A percentile compares a stretch with the other conserved stretches of the same genome.
phyloP scores from a whole-genome alignment of 1,284 basidiomycete genomes.

The Cutaneotrichosporon sp. region DNA sequence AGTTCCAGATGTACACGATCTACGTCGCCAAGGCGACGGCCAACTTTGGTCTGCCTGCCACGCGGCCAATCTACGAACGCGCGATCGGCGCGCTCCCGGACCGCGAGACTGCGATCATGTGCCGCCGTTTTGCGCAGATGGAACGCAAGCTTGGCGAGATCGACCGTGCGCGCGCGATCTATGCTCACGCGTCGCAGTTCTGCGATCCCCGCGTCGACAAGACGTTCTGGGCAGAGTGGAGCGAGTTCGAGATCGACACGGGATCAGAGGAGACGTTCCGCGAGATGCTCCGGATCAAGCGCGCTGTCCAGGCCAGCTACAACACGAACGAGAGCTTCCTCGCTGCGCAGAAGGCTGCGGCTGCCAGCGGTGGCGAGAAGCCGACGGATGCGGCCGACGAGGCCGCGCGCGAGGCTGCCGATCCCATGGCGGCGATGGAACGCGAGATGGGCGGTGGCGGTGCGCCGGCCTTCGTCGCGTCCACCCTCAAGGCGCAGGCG shows the following conservation, averaged over 20 bases:
- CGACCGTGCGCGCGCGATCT: conserved; percentile 92
- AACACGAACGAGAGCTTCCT: conserved; percentile 88
- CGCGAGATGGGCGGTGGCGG: conserved; percentile 62
- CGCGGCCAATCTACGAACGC: conserved; percentile 92
- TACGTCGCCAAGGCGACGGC: conserved; percentile 96
- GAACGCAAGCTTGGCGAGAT: conserved; percentile 99
- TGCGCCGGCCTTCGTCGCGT: conserved; percentile 65
- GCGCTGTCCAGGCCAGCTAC: conserved; percentile 96
- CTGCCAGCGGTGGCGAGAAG: conserved; percentile 52
- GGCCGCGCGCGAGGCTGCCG: conserved; percentile 53
- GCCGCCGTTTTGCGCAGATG: conserved; percentile 88
- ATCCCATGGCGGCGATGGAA: conserved; percentile 60
- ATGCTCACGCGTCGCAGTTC: conserved; percentile 96
- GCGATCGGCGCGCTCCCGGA: conserved; percentile 94
- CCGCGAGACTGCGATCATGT: conserved; percentile 95
- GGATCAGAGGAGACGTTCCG: conserved; percentile 98
- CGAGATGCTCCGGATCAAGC: conserved; percentile 97
- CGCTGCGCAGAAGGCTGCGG: conserved; percentile 76
- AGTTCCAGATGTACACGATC: conserved; percentile 95
- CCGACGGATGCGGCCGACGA: conserved; percentile 42
- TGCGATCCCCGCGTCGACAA: conserved; percentile 89
- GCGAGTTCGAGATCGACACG: conserved; percentile 91
- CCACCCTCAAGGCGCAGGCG: conserved; percentile 50
- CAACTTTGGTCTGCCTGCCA: conserved; percentile 94
- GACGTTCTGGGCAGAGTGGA: conserved; percentile 96